phyloP scores from a whole-genome alignment of 768 basidiomycete species.

The Suillus lakei region DNA sequence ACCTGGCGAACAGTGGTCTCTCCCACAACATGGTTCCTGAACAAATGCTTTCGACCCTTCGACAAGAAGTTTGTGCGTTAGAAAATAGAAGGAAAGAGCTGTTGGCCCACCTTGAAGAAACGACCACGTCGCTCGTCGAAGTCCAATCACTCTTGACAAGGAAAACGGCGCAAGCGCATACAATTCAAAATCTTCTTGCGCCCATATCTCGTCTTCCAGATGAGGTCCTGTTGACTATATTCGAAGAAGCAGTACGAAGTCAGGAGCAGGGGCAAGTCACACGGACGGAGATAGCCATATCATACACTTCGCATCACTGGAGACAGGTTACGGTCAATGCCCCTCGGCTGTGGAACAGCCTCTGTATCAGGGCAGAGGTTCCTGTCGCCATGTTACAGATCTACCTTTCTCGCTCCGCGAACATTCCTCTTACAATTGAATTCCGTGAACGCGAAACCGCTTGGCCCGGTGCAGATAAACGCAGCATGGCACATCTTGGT shows the following conservation, averaged over 20 bases:
- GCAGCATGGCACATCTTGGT: conserved; percentile 4
- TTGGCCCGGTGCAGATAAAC: conserved; percentile 5
- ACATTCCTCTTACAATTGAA: conserved; percentile 2
- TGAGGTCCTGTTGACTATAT: neutral
- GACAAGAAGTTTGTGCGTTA: conserved; percentile 3
- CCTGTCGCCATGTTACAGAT: neutral
- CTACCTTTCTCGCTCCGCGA: conserved; percentile 1
- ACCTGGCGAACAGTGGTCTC: neutral
- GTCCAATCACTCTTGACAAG: neutral
- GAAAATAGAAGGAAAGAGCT: neutral
- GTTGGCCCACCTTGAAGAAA: neutral
- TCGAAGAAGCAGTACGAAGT: conserved; percentile 10
- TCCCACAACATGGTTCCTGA: neutral
- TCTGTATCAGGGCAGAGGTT: conserved; percentile 7
- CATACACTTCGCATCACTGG: conserved; percentile 6
- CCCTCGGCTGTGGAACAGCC: conserved; percentile 3
- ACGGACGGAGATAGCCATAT: conserved; percentile 6
- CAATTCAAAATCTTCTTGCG: conserved; percentile 7
- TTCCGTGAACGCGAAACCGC: conserved; percentile 3
- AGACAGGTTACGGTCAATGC: conserved; percentile 3
- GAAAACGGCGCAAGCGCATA: conserved; percentile 2
- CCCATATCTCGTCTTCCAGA: conserved; percentile 4
- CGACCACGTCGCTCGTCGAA: neutral
- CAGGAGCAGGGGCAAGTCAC: conserved; percentile 4
- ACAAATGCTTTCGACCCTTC: conserved; percentile 2